Evolutionary conservation across 2,329 filamentous ascomycete genomes (phyloP).

Genomic region (Cercospora canescens): DNA sequence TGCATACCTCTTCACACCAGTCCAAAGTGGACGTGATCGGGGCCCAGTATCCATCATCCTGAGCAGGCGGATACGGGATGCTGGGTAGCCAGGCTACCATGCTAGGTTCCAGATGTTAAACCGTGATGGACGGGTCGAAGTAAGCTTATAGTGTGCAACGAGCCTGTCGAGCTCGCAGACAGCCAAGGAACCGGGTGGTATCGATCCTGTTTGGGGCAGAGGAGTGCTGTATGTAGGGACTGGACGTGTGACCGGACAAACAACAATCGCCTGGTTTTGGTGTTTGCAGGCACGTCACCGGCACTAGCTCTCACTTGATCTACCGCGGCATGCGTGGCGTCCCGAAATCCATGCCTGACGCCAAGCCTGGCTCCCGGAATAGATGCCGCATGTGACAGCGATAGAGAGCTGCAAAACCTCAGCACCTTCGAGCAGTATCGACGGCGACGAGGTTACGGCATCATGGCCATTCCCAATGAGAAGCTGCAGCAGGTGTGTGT

Average conservation of each 20-base stretch:
- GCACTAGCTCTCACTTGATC: background rate
- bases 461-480: slow-evolving; percentile 92
- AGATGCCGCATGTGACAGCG: background rate
- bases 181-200: background rate
- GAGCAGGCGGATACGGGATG: slow-evolving; percentile 33
- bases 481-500: slow-evolving; percentile 80
- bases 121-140: background rate
- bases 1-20: slow-evolving; percentile 73
- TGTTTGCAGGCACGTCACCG: background rate
- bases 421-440: background rate
- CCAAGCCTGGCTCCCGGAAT: background rate
- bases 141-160: background rate
- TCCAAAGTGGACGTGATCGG: slow-evolving; percentile 72
- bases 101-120: slow-evolving; percentile 29
- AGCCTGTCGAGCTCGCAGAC: background rate
- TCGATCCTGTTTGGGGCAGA: background rate
- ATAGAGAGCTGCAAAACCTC: background rate
- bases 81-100: slow-evolving; percentile 37
- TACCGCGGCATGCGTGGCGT: slow-evolving; percentile 1
- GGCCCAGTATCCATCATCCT: slow-evolving; percentile 54
- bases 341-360: background rate
- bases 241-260: background rate
- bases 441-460: background rate
- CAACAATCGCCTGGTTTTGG: background rate
- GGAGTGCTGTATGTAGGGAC: background rate